Percentiles rank a stretch among this genome's conserved stretches.
Evolutionary conservation across 1,284 basidiomycete species (phyloP).

Genomic region (Apiotrichum gamsii): DNA sequence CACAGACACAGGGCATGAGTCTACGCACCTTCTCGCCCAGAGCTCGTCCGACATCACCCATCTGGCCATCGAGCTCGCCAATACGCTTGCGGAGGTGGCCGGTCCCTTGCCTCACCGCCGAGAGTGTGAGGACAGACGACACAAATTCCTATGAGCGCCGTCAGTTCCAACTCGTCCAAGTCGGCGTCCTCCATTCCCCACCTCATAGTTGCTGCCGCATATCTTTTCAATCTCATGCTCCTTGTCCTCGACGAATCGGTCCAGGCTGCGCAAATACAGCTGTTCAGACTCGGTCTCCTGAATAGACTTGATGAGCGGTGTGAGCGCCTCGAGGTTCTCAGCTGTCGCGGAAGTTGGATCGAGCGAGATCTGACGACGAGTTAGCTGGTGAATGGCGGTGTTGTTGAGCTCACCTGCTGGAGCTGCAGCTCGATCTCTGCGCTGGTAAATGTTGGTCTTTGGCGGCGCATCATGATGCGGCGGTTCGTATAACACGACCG

Average conservation of each 20-base stretch:
- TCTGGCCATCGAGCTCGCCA: constrained; percentile 55
- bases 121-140: constrained; percentile 86
- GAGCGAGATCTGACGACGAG: constrained; percentile 35
- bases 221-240: constrained; percentile 94
- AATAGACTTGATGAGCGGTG: constrained; percentile 87
- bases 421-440: constrained; percentile 47
- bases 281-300: constrained; percentile 86
- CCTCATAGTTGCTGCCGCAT: constrained; percentile 90
- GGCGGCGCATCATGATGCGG: constrained; percentile 35
- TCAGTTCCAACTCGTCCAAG: neutral
- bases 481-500: too few relatives aligned
- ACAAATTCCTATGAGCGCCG: constrained; percentile 67
- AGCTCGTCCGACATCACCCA: constrained; percentile 63
- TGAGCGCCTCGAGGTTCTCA: constrained; percentile 87
- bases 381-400: neutral
- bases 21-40: constrained; percentile 70
- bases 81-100: constrained; percentile 53
- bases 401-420: constrained; percentile 32
- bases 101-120: constrained; percentile 76
- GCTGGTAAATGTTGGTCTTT: constrained; percentile 41
- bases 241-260: constrained; percentile 82
- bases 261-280: constrained; percentile 77
- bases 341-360: constrained; percentile 36
- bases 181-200: too few relatives aligned
- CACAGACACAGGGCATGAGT: neutral